These are phyloP conservation scores for Porphyridium purpureum DNA, from an alignment of 23 red algal species.

Conservation along the genomic window DNA sequence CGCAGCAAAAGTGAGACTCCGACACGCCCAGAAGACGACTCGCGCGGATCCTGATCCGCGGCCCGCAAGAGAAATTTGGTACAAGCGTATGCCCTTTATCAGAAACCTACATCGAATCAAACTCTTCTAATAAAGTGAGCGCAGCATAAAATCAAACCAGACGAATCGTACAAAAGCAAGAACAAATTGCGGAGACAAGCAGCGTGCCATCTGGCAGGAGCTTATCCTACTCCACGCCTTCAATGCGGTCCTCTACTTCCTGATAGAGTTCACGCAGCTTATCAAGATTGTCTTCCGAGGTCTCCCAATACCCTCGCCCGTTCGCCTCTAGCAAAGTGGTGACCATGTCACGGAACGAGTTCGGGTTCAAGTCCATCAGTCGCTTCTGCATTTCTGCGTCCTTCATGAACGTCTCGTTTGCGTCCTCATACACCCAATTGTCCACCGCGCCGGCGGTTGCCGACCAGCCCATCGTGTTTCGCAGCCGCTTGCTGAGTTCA, in stretches of 20 bases:
- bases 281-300: conserved; percentile 89
- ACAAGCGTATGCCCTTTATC: too few relatives aligned
- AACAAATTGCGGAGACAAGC: too few relatives aligned
- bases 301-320: conserved; percentile 86
- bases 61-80: too few relatives aligned
- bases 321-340: conserved; percentile 94
- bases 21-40: too few relatives aligned
- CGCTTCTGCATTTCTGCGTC: conserved; percentile 89
- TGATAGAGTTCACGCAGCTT: conserved; percentile 87
- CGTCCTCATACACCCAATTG: conserved; percentile 97
- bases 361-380: conserved; percentile 83
- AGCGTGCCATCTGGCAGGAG: too few relatives aligned
- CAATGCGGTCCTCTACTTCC: conserved; percentile 94
- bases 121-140: too few relatives aligned
- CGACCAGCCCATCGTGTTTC: conserved; percentile 93
- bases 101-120: too few relatives aligned
- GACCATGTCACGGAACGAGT: conserved; percentile 92
- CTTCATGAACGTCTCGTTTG: conserved; percentile 85
- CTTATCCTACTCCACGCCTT: conserved; percentile 73
- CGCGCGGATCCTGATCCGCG: too few relatives aligned
- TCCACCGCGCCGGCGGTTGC: conserved; percentile 83
- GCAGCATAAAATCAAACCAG: too few relatives aligned
- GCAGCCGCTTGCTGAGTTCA: conserved; percentile 79
- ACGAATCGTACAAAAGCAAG: too few relatives aligned
- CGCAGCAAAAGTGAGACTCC: background rate